Evolutionary conservation across 2,329 filamentous ascomycete genomes (phyloP).

Genomic region (Byssothecium circinans): DNA sequence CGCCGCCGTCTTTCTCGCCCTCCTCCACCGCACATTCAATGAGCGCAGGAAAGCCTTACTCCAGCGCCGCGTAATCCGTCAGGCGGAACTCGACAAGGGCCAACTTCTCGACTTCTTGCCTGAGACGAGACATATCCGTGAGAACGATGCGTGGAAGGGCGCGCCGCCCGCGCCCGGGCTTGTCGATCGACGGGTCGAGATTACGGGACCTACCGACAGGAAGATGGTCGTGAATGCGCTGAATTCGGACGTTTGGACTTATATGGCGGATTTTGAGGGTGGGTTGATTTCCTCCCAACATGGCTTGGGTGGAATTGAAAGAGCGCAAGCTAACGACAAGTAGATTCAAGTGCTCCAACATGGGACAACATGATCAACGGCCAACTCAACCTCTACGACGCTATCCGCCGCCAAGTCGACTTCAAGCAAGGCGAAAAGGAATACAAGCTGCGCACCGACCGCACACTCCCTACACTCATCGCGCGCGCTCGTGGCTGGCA

Average conservation of each 20-base stretch:
- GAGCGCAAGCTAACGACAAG: constrained; percentile 10
- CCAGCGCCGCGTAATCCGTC: constrained; percentile 80
- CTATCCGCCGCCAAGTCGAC: constrained; percentile 88
- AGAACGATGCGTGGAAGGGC: constrained; percentile 91
- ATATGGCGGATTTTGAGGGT: constrained; percentile 99
- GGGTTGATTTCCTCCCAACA: constrained; percentile 27
- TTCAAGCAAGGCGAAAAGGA: constrained; percentile 95
- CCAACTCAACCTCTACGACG: constrained; percentile 96
- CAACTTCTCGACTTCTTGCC: constrained; percentile 89
- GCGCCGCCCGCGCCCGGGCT: constrained; percentile 89
- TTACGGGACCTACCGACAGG: constrained; percentile 93
- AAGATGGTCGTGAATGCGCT: constrained; percentile 99
- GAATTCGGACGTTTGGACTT: constrained; percentile 96
- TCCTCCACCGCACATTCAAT: constrained; percentile 95
- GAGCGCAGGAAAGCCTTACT: constrained; percentile 82
- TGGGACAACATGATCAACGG: constrained; percentile 99
- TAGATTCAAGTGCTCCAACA: constrained; percentile 91
- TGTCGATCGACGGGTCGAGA: constrained; percentile 92
- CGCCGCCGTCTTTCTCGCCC: constrained; percentile 86
- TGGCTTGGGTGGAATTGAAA: not conserved
- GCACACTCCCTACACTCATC: constrained; percentile 84
- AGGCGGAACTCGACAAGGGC: constrained; percentile 91
- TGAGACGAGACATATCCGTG: constrained; percentile 92
- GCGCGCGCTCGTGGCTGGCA: constrained; percentile 96
- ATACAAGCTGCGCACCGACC: constrained; percentile 95